Conservation (phyloP, 2,329 filamentous ascomycete species). For the Neoarthrinium moseri region DNA sequence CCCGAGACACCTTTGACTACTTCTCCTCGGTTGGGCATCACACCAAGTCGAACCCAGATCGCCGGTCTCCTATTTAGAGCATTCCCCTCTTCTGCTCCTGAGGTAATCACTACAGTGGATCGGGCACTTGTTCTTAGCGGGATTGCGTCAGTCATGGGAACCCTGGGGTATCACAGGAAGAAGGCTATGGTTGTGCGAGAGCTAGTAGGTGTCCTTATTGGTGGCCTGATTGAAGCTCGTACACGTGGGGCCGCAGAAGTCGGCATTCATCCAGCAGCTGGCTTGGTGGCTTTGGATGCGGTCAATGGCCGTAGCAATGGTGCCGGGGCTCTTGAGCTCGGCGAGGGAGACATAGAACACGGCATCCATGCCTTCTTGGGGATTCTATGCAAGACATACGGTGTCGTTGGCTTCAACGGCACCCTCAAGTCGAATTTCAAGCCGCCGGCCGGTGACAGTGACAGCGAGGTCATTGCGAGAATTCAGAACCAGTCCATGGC, state of each 20-base stretch:
- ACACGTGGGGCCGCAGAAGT: constrained; percentile 94
- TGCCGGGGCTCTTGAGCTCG: constrained; percentile 57
- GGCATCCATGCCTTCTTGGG: constrained; percentile 65
- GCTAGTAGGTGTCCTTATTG: constrained; percentile 77
- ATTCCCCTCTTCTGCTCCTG: constrained; percentile 65
- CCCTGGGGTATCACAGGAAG: constrained; percentile 79
- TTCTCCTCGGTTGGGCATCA: constrained; percentile 54
- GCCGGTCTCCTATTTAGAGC: constrained; percentile 65
- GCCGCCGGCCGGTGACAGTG: constrained; percentile 41
- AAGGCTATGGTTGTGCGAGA: constrained; percentile 89
- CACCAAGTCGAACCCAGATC: constrained; percentile 62
- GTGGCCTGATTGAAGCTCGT: constrained; percentile 83
- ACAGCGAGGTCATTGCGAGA: constrained; percentile 52
- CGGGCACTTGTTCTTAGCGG: constrained; percentile 78
- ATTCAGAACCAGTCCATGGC: constrained; percentile 58
- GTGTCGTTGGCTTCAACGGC: constrained; percentile 54
- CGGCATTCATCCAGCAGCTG: constrained; percentile 90
- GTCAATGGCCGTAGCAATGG: constrained; percentile 48
- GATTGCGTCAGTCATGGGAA: constrained; percentile 80
- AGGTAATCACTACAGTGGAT: constrained; percentile 71
- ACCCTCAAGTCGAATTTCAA: constrained; percentile 23
- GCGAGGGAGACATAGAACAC: constrained; percentile 63
- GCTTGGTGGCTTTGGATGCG: constrained; percentile 70
- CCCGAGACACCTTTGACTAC: constrained; percentile 49
- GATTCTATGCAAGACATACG: constrained; percentile 61